Evolutionary conservation across 306 rosid species (phyloP).

Genomic region (Rosa persica): DNA sequence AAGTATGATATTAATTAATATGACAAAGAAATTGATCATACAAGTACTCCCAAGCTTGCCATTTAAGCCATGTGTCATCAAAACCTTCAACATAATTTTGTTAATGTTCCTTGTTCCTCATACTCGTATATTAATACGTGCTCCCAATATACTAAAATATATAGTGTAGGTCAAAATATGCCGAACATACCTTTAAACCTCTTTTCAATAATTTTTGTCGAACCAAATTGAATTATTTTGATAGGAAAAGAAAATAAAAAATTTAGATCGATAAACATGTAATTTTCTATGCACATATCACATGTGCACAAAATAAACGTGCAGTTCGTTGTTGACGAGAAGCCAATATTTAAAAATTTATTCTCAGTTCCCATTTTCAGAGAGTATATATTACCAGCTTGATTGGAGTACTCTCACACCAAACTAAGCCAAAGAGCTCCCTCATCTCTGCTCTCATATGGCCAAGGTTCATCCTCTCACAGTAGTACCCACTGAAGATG

Average conservation of each 20-base stretch:
- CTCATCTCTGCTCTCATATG: constrained; percentile 11
- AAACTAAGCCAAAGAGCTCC: not conserved
- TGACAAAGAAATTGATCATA: not conserved
- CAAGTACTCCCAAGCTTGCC: not conserved
- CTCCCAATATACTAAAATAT: not conserved
- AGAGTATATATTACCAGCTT: not conserved
- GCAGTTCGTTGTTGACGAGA: not conserved
- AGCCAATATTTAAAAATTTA: not conserved
- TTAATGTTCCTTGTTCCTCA: not conserved
- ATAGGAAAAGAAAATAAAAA: not conserved
- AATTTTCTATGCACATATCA: not conserved
- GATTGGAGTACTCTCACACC: not conserved
- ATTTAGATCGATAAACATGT: not conserved
- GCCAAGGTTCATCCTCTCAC: constrained; percentile 30
- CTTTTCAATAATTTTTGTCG: not conserved
- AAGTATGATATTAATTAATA: not conserved
- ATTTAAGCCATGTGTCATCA: not conserved
- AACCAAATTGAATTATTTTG: not conserved
- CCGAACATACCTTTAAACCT: not conserved
- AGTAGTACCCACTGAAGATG: not conserved
- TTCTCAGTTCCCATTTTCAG: not conserved
- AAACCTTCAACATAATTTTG: not conserved
- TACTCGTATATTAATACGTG: not conserved
- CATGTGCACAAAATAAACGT: constrained; percentile 5
- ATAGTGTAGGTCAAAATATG: not conserved